Evolutionary conservation across 192 early-diverging fungal genomes (phyloP).

Genomic region (Coemansia sp.): DNA sequence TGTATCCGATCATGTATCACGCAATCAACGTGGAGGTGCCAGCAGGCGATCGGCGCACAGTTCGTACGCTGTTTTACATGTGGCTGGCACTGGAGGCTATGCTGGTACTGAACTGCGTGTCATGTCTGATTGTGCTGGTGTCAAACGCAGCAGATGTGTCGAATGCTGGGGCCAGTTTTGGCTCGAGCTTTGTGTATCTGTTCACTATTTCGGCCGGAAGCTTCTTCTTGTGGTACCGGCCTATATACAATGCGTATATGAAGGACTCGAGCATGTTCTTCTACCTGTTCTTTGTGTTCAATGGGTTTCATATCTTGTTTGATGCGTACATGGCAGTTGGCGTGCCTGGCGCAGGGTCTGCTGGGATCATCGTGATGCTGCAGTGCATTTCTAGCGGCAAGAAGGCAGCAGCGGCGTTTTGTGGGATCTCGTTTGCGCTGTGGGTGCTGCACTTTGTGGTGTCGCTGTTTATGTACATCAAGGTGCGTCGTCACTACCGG

Average conservation of each 20-base stretch:
- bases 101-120: slow-evolving; percentile 73
- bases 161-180: slow-evolving; percentile 73
- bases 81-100: slow-evolving; percentile 74
- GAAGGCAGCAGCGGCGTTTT: slow-evolving; percentile 64
- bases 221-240: slow-evolving; percentile 87
- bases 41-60: slow-evolving; percentile 57
- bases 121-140: slow-evolving; percentile 71
- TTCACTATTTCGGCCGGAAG: slow-evolving; percentile 73
- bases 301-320: slow-evolving; percentile 79
- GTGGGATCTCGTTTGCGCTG: slow-evolving; percentile 59
- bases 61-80: slow-evolving; percentile 65
- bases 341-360: slow-evolving; percentile 76
- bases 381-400: slow-evolving; percentile 66
- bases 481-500: slow-evolving; percentile 65
- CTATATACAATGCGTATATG: slow-evolving; percentile 83
- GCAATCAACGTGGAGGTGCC: slow-evolving; percentile 75
- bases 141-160: slow-evolving; percentile 61
- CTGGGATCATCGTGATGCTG: slow-evolving; percentile 77
- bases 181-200: slow-evolving; percentile 68
- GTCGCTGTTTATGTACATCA: slow-evolving; percentile 58
- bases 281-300: slow-evolving; percentile 81
- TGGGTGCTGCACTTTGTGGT: slow-evolving; percentile 66
- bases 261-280: slow-evolving; percentile 85
- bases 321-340: slow-evolving; percentile 84
- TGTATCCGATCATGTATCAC: slow-evolving; percentile 80